A percentile compares a stretch with the other conserved stretches of the same genome.
phyloP scores from a whole-genome alignment of 345 rosid genomes.

The Hibiscus tridactylites region DNA sequence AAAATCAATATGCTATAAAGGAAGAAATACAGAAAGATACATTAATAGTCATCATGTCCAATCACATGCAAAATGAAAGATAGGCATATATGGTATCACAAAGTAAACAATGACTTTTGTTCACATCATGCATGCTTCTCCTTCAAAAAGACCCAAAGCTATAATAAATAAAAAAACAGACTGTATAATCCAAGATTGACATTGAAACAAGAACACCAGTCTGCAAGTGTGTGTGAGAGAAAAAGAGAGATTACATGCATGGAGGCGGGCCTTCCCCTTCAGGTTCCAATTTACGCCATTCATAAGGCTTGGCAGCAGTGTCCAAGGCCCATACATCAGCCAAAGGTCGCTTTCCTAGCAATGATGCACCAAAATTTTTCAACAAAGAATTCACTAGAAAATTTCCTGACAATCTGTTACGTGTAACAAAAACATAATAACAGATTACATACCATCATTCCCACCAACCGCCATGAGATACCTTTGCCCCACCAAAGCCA shows the following conservation, averaged over 20 bases:
- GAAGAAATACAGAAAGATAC: not conserved
- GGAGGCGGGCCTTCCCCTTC: slow-evolving; percentile 99
- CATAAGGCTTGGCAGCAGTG: slow-evolving; percentile 99
- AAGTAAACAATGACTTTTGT: not conserved
- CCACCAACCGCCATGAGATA: slow-evolving; percentile 99
- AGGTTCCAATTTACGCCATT: slow-evolving; percentile 98
- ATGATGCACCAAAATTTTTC: slow-evolving; percentile 10
- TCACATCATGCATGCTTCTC: not conserved
- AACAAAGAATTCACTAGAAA: slow-evolving; percentile 5
- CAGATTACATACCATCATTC: slow-evolving; percentile 69
- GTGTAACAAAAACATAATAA: not conserved
- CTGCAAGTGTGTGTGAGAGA: not conserved
- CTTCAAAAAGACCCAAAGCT: not conserved
- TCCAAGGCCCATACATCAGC: slow-evolving; percentile 99
- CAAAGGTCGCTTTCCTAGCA: slow-evolving; percentile 83
- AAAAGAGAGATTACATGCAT: slow-evolving; percentile 66
- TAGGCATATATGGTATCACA: not conserved
- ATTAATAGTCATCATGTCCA: not conserved
- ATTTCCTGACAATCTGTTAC: not conserved
- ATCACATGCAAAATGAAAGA: not conserved
- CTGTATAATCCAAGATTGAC: not conserved
- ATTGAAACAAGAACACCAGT: not conserved
- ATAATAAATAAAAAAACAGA: not conserved
- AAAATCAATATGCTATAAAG: not conserved
- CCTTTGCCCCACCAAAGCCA: slow-evolving; percentile 98